Base-by-base conservation (phyloP, 257 asterid genomes). In the Solanum piurae region DNA sequence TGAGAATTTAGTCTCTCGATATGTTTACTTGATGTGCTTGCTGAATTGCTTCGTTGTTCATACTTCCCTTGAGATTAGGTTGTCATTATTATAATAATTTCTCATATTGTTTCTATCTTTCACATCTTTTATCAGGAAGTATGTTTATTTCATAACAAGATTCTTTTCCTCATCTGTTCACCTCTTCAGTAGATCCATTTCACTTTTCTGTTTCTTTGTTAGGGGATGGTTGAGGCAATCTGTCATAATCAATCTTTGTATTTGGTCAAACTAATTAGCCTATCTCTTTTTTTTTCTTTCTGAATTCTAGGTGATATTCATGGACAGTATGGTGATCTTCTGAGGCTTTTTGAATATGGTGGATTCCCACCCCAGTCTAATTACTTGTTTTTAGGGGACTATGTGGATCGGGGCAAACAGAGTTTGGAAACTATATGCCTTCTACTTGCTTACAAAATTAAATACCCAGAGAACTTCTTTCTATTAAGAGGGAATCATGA, bases 331-430 rank as follows among this genome's bases (percentile, higher is more conserved):
- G 87, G 89, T 66, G 92, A 90, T 86, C 92, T 89, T 82, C 58
- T 90, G 69, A 83, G 92, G 89, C 89, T 90, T 66, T 88, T 90
- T 86, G 92, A 90, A 79, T 90, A 89, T 68, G 92, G 92, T 33
- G 92, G 91, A 16, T 89, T 90, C 72, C 91, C 92, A 37, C 92
- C 91, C 18, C 89, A 89, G 80, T 88, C 92, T 40, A 90, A 87
- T 60, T 90, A 89, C 83, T 88, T 90, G 86, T 90, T 90, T 76
- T 77, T 89, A 68, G 92, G 91, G 55, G 92, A 90, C 83, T 90
- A 90, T 44, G 92, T 89, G 37, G 92, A 90, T 86, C 89, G 92
- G 44, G 91, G 92, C 62, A 90, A 90, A 76, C 92, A 90, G 72
- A 89, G 90, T 75, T 68, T 90, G 83, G 92, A 90, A 64, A 90